phyloP scores from a whole-genome alignment of 164 flowering plant genomes.

The Stephania japonica region DNA sequence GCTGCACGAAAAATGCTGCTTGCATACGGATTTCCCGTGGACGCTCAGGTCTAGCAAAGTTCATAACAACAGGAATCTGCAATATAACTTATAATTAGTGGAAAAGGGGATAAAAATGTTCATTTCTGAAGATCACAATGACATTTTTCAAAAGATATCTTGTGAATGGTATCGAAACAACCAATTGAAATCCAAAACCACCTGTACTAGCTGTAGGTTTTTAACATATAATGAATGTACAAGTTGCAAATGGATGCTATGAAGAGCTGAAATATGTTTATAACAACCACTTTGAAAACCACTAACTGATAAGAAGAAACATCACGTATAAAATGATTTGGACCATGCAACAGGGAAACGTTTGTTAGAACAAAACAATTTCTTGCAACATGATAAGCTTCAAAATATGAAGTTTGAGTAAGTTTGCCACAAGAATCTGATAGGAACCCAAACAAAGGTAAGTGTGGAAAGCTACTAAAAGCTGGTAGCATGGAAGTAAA shows the following conservation, averaged over 20 bases:
- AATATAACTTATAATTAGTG: slow-evolving; percentile 13
- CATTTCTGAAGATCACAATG: neutral
- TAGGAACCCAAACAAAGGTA: no score
- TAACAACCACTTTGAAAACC: neutral
- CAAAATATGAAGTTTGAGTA: neutral
- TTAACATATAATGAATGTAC: neutral
- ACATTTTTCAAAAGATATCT: neutral
- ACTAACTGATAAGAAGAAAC: neutral
- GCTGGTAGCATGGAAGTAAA: no score
- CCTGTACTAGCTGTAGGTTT: slow-evolving; percentile 3
- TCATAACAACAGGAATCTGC: slow-evolving; percentile 87
- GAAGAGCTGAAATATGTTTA: neutral
- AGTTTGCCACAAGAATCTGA: neutral
- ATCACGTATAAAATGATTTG: neutral
- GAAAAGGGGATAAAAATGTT: neutral
- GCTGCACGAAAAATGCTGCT: slow-evolving; percentile 93
- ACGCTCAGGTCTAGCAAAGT: slow-evolving; percentile 81
- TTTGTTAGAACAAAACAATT: neutral
- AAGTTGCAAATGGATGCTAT: no score
- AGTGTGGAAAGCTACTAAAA: no score
- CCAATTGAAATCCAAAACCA: neutral
- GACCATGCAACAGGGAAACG: neutral
- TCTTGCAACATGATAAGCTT: neutral
- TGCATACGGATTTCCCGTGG: slow-evolving; percentile 92
- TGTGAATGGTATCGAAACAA: neutral